Conservation (phyloP, 2,329 filamentous ascomycete species). For the Penicillium nordicum region DNA sequence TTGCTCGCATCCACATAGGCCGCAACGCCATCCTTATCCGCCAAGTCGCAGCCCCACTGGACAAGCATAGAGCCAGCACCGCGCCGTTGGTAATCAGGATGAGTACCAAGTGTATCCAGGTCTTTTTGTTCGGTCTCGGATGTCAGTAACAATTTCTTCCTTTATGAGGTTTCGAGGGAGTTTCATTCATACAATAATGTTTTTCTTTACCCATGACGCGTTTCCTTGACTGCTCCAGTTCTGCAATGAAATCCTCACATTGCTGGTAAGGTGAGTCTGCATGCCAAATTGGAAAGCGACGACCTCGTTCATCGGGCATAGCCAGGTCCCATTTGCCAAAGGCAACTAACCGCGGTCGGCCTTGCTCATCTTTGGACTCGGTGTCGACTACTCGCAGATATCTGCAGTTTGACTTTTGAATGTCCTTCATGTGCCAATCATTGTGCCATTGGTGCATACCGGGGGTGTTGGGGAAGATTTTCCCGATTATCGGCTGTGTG, state of each 20-base stretch:
- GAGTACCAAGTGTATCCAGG: conserved; percentile 37
- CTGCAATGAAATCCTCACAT: conserved; percentile 19
- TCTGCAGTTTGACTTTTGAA: conserved; percentile 16
- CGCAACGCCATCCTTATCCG: conserved; percentile 32
- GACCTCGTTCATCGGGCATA: conserved; percentile 22
- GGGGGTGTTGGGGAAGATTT: conserved; percentile 29
- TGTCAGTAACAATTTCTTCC: background rate
- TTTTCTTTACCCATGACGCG: conserved; percentile 22
- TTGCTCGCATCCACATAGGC: conserved; percentile 40
- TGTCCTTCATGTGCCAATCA: conserved; percentile 15
- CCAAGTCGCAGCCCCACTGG: conserved; percentile 38
- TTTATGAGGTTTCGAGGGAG: background rate
- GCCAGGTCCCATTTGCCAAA: conserved; percentile 32
- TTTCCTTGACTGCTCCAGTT: conserved; percentile 19
- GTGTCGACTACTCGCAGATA: conserved; percentile 29
- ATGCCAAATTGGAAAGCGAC: conserved; percentile 30
- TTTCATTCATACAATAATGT: conserved; percentile 25
- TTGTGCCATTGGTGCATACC: conserved; percentile 26
- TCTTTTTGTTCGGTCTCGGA: conserved; percentile 23
- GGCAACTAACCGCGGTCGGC: conserved; percentile 20
- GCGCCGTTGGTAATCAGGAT: conserved; percentile 43
- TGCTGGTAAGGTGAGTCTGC: conserved; percentile 14
- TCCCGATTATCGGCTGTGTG: conserved; percentile 14
- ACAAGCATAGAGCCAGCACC: conserved; percentile 42
- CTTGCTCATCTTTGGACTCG: background rate